These are phyloP conservation scores for Trichophyton mentagrophytes DNA, from an alignment of 2,329 filamentous ascomycete species.

Conservation along the genomic window DNA sequence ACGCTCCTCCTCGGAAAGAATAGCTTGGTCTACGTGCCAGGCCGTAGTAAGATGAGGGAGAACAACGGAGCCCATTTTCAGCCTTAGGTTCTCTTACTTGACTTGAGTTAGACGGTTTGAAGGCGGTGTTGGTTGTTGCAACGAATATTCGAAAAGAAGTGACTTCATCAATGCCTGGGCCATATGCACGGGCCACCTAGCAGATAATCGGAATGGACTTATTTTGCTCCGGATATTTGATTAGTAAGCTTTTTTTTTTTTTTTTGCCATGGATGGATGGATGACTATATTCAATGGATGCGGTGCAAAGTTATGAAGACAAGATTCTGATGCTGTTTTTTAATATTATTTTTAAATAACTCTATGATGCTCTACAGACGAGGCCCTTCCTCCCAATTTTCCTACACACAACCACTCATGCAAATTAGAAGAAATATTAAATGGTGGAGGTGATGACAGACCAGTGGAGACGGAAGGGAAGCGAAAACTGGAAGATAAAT, in stretches of 20 bases:
- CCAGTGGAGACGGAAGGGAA: background rate
- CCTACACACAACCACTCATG: background rate
- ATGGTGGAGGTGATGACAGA: background rate
- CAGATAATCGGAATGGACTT: too few species aligned
- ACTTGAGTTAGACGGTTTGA: background rate
- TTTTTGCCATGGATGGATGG: too few species aligned
- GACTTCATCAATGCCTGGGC: too few species aligned
- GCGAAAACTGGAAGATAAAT: background rate
- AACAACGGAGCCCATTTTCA: constrained; percentile 65
- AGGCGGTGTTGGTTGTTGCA: too few species aligned
- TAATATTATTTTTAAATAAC: background rate
- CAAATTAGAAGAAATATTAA: background rate
- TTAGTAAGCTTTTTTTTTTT: too few species aligned
- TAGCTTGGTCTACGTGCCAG: constrained; percentile 98
- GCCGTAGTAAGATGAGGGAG: constrained; percentile 81
- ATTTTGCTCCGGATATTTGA: too few species aligned
- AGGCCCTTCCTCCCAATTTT: background rate
- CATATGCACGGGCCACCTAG: too few species aligned
- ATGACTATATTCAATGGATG: too few species aligned
- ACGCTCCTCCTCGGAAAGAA: constrained; percentile 79
- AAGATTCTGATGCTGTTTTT: background rate
- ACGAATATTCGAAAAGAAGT: too few species aligned
- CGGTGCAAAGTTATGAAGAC: background rate
- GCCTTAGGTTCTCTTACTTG: background rate
- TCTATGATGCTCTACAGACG: background rate